Evolutionary conservation across 805 yeast genomes (phyloP), one percentile per base, ranked within the genome.

Genomic region (Candida fluviatilis): DNA sequence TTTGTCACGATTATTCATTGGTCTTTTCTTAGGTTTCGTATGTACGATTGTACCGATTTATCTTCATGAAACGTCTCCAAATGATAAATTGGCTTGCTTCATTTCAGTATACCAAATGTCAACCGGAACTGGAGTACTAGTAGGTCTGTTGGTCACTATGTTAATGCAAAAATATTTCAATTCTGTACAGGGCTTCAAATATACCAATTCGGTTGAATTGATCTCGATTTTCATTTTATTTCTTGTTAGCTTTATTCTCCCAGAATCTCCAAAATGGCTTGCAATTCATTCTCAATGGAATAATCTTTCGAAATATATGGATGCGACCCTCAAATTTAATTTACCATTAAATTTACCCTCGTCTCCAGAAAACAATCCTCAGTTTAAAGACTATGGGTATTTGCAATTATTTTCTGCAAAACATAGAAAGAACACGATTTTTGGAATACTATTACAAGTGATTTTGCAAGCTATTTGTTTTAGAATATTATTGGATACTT

Each of bases 391-490:
- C 21, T 58, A 64, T 34, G 34, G 55, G 2, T 63, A 51, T 37
- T 33, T 41, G 34, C 59, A 66, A 26, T 51, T 73, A 26, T 62
- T 74, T 42, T 48, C 57, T 3, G 47, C 42, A 28, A 48, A 43
- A 10, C 58, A 64, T 30, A 55, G 65, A 47, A 57, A 54, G 18
- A 67, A 65, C 36, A 58, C 70, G 8, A 2, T 59, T 3, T 43
- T 61, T 35, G 78, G 76, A 1, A 41, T 67, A 1, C 18, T 54
- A 0, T 50, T 68, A 7, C 80, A 73, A 42, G 29, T 62, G 1
- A 49, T 72, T 4, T 60, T 66, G n/a, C 79, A 74, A 42, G 45
- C 67, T n/a, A 64, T 72, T 37, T 72, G 75, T 4, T 66, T 70
- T 8, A 62, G 62, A 30, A 59, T 66, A 1, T 47, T 75, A 34